Evolutionary conservation across 768 basidiomycete genomes (phyloP).

Genomic region (Tephrocybe sp.): DNA sequence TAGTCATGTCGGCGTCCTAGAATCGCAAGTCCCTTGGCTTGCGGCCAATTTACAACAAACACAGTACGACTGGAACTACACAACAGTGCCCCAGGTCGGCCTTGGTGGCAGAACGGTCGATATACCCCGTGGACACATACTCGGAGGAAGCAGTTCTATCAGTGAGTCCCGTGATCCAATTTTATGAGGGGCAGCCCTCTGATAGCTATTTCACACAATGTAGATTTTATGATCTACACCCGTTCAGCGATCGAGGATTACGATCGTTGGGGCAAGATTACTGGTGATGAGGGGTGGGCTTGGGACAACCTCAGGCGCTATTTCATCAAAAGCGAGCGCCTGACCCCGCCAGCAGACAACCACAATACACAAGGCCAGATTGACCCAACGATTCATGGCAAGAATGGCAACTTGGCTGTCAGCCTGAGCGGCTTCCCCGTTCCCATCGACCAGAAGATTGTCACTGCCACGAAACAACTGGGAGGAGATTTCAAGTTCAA

Average conservation of each 20-base stretch:
- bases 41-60: background rate
- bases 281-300: conserved; percentile 32
- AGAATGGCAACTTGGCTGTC: conserved; percentile 21
- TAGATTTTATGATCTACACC: conserved; percentile 18
- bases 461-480: conserved; percentile 24
- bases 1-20: conserved; percentile 1
- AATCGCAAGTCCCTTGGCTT: background rate
- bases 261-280: conserved; percentile 25
- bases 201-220: background rate
- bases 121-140: conserved; percentile 24
- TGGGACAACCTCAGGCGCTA: conserved; percentile 29
- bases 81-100: conserved; percentile 21
- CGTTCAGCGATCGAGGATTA: conserved; percentile 28
- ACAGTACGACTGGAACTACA: conserved; percentile 23
- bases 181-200: no score
- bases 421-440: conserved; percentile 22
- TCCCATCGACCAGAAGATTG: conserved; percentile 23
- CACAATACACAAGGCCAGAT: conserved; percentile 28
- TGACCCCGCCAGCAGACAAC: conserved; percentile 18
- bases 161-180: conserved; percentile 20
- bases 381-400: conserved; percentile 27
- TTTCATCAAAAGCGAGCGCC: conserved; percentile 27
- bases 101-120: conserved; percentile 18
- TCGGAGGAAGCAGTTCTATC: conserved; percentile 30
- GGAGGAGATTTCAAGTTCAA: conserved; percentile 20